These are phyloP conservation scores for Castanospermum australe DNA, from an alignment of 306 rosid genomes.

Conservation along the genomic window DNA sequence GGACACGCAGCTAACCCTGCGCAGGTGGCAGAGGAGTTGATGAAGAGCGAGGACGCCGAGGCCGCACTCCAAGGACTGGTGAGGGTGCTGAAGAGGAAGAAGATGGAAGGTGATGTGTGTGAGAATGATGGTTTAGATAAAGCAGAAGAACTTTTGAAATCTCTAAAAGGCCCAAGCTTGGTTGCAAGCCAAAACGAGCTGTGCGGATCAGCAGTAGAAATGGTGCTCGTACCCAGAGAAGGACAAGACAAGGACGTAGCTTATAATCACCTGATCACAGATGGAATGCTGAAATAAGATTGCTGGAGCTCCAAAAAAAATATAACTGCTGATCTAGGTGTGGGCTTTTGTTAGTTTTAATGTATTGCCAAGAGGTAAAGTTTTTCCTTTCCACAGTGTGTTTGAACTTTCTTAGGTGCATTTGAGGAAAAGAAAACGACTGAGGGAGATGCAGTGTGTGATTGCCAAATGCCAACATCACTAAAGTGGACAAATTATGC, in stretches of 20 bases:
- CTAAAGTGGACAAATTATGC: not conserved
- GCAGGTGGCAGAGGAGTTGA: slow-evolving; percentile 75
- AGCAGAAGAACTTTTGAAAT: not conserved
- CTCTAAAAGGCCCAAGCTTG: slow-evolving; percentile 54
- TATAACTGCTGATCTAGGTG: not conserved
- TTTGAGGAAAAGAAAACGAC: not conserved
- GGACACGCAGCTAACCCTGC: slow-evolving; percentile 72
- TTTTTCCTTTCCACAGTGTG: not conserved
- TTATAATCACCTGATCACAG: not conserved
- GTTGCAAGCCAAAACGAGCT: slow-evolving; percentile 29
- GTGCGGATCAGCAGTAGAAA: slow-evolving; percentile 28
- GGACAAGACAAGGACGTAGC: slow-evolving; percentile 39
- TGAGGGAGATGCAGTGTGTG: not conserved
- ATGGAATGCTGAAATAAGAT: not conserved
- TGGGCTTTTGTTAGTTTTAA: not conserved
- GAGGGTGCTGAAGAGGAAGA: slow-evolving; percentile 69
- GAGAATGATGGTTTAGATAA: slow-evolving; percentile 40
- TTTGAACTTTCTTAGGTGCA: not conserved
- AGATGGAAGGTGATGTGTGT: slow-evolving; percentile 58
- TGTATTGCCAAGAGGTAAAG: not conserved
- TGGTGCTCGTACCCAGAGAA: slow-evolving; percentile 17
- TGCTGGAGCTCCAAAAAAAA: not conserved
- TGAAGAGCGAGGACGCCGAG: slow-evolving; percentile 66
- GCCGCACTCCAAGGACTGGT: slow-evolving; percentile 57
- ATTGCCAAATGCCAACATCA: not conserved